These are phyloP conservation scores for Sugiyamaella sp. DNA, from an alignment of 1,139 yeast species.

Conservation along the genomic window DNA sequence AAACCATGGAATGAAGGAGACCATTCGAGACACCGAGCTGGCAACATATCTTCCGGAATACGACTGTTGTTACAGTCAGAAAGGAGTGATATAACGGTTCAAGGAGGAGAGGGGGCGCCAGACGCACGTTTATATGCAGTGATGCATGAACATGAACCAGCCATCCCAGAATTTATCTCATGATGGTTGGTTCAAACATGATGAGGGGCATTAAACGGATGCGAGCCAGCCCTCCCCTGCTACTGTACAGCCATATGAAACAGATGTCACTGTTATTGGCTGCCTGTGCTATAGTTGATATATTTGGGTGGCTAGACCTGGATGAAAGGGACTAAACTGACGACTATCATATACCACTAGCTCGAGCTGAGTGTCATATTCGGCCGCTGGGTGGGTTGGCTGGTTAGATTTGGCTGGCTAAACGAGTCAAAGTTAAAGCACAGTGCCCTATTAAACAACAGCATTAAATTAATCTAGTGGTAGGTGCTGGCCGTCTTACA, in stretches of 20 bases:
- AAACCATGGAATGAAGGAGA: conserved; percentile 14
- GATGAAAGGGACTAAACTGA: neutral
- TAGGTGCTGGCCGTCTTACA: conserved; percentile 15
- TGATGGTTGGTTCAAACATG: conserved; percentile 14
- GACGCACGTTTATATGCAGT: conserved; percentile 6
- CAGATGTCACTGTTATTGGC: neutral
- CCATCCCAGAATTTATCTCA: conserved; percentile 13
- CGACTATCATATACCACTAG: too few species aligned
- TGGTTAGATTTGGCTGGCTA: conserved; percentile 5
- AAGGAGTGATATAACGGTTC: neutral
- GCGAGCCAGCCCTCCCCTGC: conserved; percentile 12
- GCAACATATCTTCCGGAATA: too few species aligned
- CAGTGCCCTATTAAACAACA: too few species aligned
- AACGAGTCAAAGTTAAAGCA: neutral
- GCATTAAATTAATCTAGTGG: conserved; percentile 16
- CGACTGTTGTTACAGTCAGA: too few species aligned
- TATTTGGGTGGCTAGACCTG: conserved; percentile 12
- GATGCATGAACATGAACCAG: conserved; percentile 6
- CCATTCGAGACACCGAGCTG: neutral
- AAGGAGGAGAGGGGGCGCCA: neutral
- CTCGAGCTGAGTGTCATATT: too few species aligned
- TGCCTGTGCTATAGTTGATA: neutral
- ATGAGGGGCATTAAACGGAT: neutral
- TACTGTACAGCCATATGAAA: neutral
- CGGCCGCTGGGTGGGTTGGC: neutral